A percentile compares a stretch with the other conserved stretches of the same genome.
These are phyloP conservation scores for Stagonosporopsis vannaccii DNA, from an alignment of 2,329 filamentous ascomycete genomes.

Conservation along the genomic window DNA sequence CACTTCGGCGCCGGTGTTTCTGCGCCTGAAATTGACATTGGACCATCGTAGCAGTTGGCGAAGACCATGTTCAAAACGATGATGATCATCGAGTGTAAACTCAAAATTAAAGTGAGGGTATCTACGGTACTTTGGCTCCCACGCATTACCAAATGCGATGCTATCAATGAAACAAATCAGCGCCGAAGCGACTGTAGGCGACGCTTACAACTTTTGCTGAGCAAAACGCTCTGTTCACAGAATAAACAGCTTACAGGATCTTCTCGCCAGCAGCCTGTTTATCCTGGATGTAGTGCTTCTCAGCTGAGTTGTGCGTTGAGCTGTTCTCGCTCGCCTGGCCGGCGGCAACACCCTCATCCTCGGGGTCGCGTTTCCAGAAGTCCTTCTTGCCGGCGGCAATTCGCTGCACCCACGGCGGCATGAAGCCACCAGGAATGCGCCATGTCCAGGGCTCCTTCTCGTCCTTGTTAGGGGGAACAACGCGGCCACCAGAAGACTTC, in stretches of 20 bases:
- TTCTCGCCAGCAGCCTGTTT: constrained; percentile 32
- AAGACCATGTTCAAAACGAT: not conserved
- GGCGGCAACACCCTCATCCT: constrained; percentile 34
- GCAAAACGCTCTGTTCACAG: not conserved
- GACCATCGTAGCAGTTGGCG: not conserved
- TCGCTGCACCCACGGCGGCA: constrained; percentile 76
- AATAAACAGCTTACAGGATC: constrained; percentile 1
- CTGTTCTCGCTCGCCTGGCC: constrained; percentile 38
- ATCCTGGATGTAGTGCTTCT: constrained; percentile 36
- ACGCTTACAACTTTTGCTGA: constrained; percentile 15
- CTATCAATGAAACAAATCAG: constrained; percentile 13
- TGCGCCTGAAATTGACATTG: not conserved
- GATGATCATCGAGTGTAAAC: not conserved
- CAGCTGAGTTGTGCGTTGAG: constrained; percentile 27
- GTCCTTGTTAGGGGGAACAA: constrained; percentile 77
- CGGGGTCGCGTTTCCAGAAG: constrained; percentile 66
- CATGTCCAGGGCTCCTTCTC: constrained; percentile 83
- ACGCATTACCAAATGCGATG: constrained; percentile 11
- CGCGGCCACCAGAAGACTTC: constrained; percentile 69
- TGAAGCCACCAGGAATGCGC: constrained; percentile 74
- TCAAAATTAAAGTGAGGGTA: constrained; percentile 18
- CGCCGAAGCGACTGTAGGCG: constrained; percentile 13
- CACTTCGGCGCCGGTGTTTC: constrained; percentile 6
- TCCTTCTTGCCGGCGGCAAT: constrained; percentile 71
- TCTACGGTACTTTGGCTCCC: constrained; percentile 6